Conservation (phyloP, 2,329 filamentous ascomycete genomes). For the Hysterium pulicare region DNA sequence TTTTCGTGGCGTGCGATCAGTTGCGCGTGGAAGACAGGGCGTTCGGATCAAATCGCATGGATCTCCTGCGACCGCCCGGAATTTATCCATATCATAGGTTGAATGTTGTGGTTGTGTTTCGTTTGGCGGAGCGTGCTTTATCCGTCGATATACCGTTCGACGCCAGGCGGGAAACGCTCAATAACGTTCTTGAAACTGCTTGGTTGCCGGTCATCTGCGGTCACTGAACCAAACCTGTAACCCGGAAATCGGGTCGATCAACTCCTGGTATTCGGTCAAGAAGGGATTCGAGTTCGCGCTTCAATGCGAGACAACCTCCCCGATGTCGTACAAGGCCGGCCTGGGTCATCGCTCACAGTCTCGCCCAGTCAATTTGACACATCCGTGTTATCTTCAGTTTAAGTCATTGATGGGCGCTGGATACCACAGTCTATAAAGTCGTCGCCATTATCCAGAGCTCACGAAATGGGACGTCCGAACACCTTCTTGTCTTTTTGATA, state of each 20-base stretch:
- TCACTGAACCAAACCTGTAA: constrained; percentile 29
- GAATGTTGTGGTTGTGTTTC: constrained; percentile 29
- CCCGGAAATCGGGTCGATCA: constrained; percentile 26
- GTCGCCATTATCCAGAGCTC: no score
- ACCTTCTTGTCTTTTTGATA: no score
- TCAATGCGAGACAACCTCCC: constrained; percentile 8
- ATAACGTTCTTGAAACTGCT: constrained; percentile 9
- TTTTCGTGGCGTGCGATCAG: background rate
- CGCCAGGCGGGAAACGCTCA: constrained; percentile 9
- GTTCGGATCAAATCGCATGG: constrained; percentile 20
- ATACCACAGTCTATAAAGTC: no score
- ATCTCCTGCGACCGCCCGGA: constrained; percentile 13
- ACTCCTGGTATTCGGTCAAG: constrained; percentile 11
- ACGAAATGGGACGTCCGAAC: no score
- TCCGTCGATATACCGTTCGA: constrained; percentile 10
- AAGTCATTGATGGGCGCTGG: no score
- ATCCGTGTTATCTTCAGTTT: background rate
- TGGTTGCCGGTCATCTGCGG: constrained; percentile 19
- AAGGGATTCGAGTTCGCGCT: constrained; percentile 13
- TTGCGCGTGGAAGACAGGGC: no score
- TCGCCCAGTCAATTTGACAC: background rate
- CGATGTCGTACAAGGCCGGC: constrained; percentile 16
- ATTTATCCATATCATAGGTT: constrained; percentile 19
- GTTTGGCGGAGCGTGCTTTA: constrained; percentile 15
- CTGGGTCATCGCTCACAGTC: background rate